phyloP scores from a whole-genome alignment of 2,329 filamentous ascomycete genomes.

The Zymoseptoria brevis region DNA sequence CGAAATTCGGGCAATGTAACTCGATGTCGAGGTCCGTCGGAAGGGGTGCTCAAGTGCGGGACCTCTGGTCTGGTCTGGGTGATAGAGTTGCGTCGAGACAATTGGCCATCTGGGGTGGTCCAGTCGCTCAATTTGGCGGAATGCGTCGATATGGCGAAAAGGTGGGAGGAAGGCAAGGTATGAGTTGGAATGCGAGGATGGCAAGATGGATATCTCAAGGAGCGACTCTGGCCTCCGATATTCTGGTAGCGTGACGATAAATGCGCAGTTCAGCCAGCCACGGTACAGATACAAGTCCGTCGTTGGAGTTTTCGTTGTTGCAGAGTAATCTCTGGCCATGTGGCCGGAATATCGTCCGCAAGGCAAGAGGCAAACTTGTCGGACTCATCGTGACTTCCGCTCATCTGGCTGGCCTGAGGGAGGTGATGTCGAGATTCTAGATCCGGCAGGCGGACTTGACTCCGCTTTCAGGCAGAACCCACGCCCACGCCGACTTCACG shows the following conservation, averaged over 20 bases:
- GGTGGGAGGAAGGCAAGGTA: background rate
- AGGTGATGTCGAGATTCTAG: background rate
- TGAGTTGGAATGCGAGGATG: background rate
- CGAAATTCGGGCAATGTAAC: background rate
- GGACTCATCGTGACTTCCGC: background rate
- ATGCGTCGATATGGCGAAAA: background rate
- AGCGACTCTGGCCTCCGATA: too few species aligned
- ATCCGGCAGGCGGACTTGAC: background rate
- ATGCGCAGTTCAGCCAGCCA: too few species aligned
- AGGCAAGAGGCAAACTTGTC: background rate
- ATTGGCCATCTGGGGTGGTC: background rate
- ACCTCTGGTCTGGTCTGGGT: background rate
- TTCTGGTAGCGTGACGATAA: background rate
- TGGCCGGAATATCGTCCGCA: background rate
- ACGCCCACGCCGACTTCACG: background rate
- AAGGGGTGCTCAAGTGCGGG: background rate
- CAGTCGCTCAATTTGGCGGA: background rate
- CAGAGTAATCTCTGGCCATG: background rate
- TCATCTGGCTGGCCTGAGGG: background rate
- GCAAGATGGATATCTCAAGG: background rate
- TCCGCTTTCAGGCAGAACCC: background rate
- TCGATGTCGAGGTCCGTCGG: background rate
- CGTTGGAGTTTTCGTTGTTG: background rate
- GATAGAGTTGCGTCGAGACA: background rate
- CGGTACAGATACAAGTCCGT: too few species aligned